Evolutionary conservation across 2,329 filamentous ascomycete genomes (phyloP), one percentile per base, ranked within the genome.

Genomic region (Fusarium tanahbumbuense): DNA sequence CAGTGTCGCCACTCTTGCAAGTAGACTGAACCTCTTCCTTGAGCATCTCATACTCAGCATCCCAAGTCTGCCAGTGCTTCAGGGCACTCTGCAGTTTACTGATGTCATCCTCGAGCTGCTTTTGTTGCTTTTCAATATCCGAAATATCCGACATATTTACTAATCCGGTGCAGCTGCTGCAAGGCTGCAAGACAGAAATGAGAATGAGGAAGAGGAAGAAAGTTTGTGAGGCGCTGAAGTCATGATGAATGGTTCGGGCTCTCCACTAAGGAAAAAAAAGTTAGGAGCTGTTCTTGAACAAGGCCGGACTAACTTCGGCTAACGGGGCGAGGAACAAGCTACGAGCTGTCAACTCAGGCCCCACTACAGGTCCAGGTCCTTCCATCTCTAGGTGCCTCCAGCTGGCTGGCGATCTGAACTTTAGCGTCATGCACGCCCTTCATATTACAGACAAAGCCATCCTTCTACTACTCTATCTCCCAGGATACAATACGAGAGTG

Each of bases 61-160:
- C 94, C 88, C 93, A 97, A 57, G 90, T 91, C 70, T 93, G 92
- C 95, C 95, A 99, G 82, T 97, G 91, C 67, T 90, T 89, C 56
- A 98, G 85, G 9, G 92, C 90, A 75, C 91, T 89, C 58, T 88
- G 88, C 22, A 98, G 87, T 77, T 93, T 74, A 28, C 71, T 67
- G 48, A 97, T 87, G 70, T 91, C 93, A 40, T 89, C 87, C 79
- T 97, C 93, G 10, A 98, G 89, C 65, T 90, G 86, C 71, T 87
- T 83, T 18, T 93, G 88, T 76, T 95, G 92, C 66, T 87, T 87
- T 79, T 97, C 93, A 44, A 97, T 86, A 75, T 91, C 87, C 46
- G 88, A 85, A 56, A 85, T 85, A 71, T 88, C 84, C 70, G 80
- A 74, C 84, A 86, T 86, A 52, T 60, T 70, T 73, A 37, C 53